Conservation (phyloP, 805 yeast genomes). For the Vanderwaltozyma verrucispora region DNA sequence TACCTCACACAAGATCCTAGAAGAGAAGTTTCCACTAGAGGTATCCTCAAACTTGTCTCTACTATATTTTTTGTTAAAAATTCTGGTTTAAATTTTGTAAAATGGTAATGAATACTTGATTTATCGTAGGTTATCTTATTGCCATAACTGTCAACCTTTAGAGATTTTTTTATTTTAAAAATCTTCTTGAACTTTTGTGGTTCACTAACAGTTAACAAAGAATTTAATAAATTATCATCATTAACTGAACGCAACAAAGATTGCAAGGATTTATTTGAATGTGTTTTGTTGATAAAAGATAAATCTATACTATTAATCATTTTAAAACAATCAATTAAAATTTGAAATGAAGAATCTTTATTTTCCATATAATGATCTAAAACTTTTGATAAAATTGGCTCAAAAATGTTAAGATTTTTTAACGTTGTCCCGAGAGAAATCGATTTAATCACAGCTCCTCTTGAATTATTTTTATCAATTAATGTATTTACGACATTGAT, state of each 20-base stretch:
- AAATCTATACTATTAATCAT: slow-evolving; percentile 22
- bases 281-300: slow-evolving; percentile 9
- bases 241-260: slow-evolving; percentile 14
- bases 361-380: slow-evolving; percentile 30
- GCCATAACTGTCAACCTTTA: slow-evolving; percentile 11
- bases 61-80: slow-evolving; percentile 29
- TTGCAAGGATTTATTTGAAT: slow-evolving; percentile 12
- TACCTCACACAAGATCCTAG: slow-evolving; percentile 18
- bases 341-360: slow-evolving; percentile 2
- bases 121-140: slow-evolving; percentile 13
- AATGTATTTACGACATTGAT: slow-evolving; percentile 46
- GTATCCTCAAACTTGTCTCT: slow-evolving; percentile 23
- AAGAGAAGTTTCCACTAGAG: slow-evolving; percentile 11
- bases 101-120: slow-evolving; percentile 17
- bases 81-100: slow-evolving; percentile 27
- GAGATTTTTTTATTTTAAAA: slow-evolving; percentile 6
- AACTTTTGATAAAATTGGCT: slow-evolving; percentile 45
- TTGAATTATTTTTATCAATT: slow-evolving; percentile 31
- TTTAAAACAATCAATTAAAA: slow-evolving; percentile 16
- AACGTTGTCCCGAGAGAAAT: slow-evolving; percentile 48
- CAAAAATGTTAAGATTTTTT: slow-evolving; percentile 44
- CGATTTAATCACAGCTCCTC: slow-evolving; percentile 54
- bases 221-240: slow-evolving; percentile 8
- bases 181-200: slow-evolving; percentile 4
- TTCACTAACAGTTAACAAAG: slow-evolving; percentile 5